Evolutionary conservation across 306 rosid species (phyloP).

Genomic region (Citrullus amarus): DNA sequence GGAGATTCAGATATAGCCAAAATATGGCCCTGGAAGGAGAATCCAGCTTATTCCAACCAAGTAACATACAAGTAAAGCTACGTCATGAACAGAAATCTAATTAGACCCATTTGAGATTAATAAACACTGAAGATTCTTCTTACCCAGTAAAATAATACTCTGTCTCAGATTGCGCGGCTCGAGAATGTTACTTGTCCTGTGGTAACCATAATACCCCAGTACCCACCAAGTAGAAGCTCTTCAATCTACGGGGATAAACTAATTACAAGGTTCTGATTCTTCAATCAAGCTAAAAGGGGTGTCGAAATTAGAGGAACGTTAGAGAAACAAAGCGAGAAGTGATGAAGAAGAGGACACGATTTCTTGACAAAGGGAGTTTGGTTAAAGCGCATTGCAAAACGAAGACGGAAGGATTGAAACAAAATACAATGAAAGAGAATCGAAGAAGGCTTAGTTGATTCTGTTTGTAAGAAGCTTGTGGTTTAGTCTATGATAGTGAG

Average conservation of each 20-base stretch:
- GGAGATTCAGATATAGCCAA: not conserved
- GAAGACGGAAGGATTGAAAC: not conserved
- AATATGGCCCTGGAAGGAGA: slow-evolving; percentile 2
- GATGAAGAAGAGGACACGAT: not conserved
- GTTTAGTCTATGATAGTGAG: not conserved
- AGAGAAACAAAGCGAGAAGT: not conserved
- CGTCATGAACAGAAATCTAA: not conserved
- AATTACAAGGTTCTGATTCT: not conserved
- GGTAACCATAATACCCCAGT: not conserved
- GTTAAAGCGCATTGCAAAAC: not conserved
- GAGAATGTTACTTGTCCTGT: not conserved
- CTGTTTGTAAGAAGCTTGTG: not conserved
- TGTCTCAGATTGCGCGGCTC: not conserved
- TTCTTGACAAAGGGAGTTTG: not conserved
- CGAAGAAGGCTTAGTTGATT: not conserved
- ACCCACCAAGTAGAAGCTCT: not conserved
- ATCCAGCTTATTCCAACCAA: not conserved
- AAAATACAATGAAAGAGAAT: not conserved
- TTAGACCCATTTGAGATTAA: not conserved
- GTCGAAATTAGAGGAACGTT: not conserved
- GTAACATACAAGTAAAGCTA: not conserved
- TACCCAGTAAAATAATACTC: not conserved
- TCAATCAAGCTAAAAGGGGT: not conserved
- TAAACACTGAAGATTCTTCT: not conserved
- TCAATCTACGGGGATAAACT: not conserved